phyloP scores from a whole-genome alignment of 2,329 filamentous ascomycete species.

The Gyromitra esculenta region DNA sequence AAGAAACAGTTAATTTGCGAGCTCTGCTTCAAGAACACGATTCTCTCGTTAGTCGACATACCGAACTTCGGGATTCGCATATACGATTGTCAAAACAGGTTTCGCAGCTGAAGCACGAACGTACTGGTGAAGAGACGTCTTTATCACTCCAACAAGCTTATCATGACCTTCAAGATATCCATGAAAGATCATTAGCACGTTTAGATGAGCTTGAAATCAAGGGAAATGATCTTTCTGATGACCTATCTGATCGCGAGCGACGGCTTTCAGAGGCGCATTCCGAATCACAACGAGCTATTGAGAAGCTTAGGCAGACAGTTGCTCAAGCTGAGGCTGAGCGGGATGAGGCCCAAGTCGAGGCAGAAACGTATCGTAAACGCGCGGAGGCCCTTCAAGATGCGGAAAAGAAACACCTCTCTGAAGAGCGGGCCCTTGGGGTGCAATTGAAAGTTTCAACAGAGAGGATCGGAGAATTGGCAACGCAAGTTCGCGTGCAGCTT shows the following conservation, averaged over 20 bases:
- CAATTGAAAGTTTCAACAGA: slow-evolving; percentile 78
- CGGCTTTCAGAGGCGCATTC: slow-evolving; percentile 62
- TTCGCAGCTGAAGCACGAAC: slow-evolving; percentile 58
- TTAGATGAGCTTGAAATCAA: slow-evolving; percentile 72
- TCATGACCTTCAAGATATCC: slow-evolving; percentile 76
- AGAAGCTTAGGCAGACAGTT: slow-evolving; percentile 74
- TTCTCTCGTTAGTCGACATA: slow-evolving; percentile 55
- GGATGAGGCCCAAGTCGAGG: slow-evolving; percentile 75
- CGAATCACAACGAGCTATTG: slow-evolving; percentile 71
- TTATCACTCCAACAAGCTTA: slow-evolving; percentile 80
- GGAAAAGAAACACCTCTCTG: slow-evolving; percentile 67
- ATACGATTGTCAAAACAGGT: slow-evolving; percentile 68
- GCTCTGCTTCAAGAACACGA: slow-evolving; percentile 83
- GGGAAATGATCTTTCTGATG: slow-evolving; percentile 49
- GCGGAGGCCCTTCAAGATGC: slow-evolving; percentile 68
- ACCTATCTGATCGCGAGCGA: slow-evolving; percentile 48
- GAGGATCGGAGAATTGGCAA: slow-evolving; percentile 80
- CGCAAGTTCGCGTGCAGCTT: slow-evolving; percentile 81
- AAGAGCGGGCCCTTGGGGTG: slow-evolving; percentile 72
- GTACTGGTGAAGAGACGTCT: slow-evolving; percentile 67
- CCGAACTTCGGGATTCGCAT: slow-evolving; percentile 68
- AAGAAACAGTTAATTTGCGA: slow-evolving; percentile 87
- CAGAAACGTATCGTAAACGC: slow-evolving; percentile 70
- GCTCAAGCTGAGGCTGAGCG: slow-evolving; percentile 75
- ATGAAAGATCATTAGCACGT: slow-evolving; percentile 72